These are phyloP conservation scores for Ramaria sp. DNA, from an alignment of 768 basidiomycete species.

Conservation along the genomic window DNA sequence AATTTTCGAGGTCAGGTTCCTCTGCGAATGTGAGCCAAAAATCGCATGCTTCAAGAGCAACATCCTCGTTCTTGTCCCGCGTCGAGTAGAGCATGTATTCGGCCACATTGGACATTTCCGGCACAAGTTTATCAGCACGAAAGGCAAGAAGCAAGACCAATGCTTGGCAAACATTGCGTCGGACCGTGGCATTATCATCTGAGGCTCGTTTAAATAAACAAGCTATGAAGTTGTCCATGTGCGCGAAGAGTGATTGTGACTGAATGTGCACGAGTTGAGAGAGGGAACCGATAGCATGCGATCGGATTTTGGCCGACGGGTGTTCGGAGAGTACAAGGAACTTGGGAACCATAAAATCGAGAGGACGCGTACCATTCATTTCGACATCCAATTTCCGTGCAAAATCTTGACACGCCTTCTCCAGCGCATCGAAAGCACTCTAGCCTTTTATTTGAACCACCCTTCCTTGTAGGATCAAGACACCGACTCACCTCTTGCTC, in stretches of 20 bases:
- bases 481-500: constrained; percentile 68
- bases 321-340: constrained; percentile 86
- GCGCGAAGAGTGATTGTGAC: constrained; percentile 77
- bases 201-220: constrained; percentile 91
- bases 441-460: constrained; percentile 18
- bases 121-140: constrained; percentile 92
- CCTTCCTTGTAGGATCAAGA: neutral
- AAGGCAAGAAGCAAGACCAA: constrained; percentile 88
- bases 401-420: constrained; percentile 95
- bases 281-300: constrained; percentile 87
- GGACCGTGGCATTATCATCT: constrained; percentile 88
- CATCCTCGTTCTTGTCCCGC: constrained; percentile 93
- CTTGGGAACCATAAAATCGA: constrained; percentile 95
- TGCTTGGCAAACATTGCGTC: constrained; percentile 91
- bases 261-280: constrained; percentile 87
- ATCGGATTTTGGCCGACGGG: constrained; percentile 77
- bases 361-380: constrained; percentile 82
- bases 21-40: constrained; percentile 99
- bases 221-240: constrained; percentile 90
- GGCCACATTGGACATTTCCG: constrained; percentile 89
- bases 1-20: constrained; percentile 75
- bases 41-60: constrained; percentile 96
- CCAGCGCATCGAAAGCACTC: constrained; percentile 90
- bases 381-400: constrained; percentile 92
- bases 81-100: constrained; percentile 99